Conservation (phyloP, 2,329 filamentous ascomycete species). For the Emergomyces pasteurianus region DNA sequence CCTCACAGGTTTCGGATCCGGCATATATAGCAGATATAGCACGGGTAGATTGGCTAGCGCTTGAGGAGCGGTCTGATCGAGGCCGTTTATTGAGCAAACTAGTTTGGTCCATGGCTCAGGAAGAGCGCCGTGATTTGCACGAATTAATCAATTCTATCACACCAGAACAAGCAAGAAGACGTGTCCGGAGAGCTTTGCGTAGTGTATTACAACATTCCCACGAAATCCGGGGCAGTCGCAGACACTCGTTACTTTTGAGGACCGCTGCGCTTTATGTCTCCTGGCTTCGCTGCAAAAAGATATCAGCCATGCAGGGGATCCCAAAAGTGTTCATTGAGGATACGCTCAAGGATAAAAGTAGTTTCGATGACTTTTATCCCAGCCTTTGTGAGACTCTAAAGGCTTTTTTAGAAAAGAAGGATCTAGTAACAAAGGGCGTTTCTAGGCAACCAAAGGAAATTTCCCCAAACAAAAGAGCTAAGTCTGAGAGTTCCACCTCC, state of each 20-base stretch:
- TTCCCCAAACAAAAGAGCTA: background rate
- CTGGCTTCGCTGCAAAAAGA: slow-evolving; percentile 19
- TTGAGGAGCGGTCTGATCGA: slow-evolving; percentile 30
- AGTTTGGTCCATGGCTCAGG: slow-evolving; percentile 11
- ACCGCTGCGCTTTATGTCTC: slow-evolving; percentile 21
- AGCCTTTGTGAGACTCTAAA: slow-evolving; percentile 17
- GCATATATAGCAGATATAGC: slow-evolving; percentile 19
- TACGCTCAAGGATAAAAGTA: slow-evolving; percentile 14
- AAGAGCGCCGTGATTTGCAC: slow-evolving; percentile 13
- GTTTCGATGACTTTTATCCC: slow-evolving; percentile 21
- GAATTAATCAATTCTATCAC: slow-evolving; percentile 4
- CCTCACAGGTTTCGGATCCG: slow-evolving; percentile 10
- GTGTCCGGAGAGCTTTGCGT: background rate
- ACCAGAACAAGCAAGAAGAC: background rate
- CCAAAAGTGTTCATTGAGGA: slow-evolving; percentile 11
- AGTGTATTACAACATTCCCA: background rate
- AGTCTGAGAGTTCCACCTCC: background rate
- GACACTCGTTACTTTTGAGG: slow-evolving; percentile 11
- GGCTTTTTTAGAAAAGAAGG: slow-evolving; percentile 10
- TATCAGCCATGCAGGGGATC: slow-evolving; percentile 13
- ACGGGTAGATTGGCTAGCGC: slow-evolving; percentile 22
- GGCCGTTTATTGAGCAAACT: slow-evolving; percentile 22
- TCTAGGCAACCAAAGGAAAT: slow-evolving; percentile 1
- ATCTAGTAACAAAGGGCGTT: slow-evolving; percentile 1
- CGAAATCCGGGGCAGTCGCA: background rate